phyloP scores from a whole-genome alignment of 163 green algal species.

The Scenedesmus sp. region DNA sequence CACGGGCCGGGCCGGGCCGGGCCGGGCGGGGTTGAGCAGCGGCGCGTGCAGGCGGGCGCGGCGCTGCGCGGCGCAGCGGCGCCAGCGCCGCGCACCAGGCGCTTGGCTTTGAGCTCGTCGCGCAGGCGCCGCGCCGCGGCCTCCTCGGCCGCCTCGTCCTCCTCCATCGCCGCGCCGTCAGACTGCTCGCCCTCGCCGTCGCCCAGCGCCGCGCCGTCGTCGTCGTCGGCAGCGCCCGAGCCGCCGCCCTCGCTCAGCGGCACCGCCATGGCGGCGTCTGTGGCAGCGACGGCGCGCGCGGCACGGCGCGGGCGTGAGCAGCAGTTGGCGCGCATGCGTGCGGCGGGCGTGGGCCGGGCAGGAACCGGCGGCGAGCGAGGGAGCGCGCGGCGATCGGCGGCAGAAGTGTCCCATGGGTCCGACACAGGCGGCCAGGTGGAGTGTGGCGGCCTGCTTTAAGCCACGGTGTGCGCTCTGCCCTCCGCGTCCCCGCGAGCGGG shows the following conservation, averaged over 20 bases:
- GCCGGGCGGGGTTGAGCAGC: too few species aligned
- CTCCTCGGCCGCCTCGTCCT: slow-evolving; percentile 74
- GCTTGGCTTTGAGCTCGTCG: slow-evolving; percentile 28
- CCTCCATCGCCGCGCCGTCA: slow-evolving; percentile 48
- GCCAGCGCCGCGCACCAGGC: slow-evolving; percentile 7
- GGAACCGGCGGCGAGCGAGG: neutral
- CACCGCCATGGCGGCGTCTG: neutral
- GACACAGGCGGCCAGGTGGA: slow-evolving; percentile 35
- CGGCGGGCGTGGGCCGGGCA: neutral
- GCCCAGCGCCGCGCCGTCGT: slow-evolving; percentile 18
- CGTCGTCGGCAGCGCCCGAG: slow-evolving; percentile 20
- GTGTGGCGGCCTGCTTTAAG: slow-evolving; percentile 31
- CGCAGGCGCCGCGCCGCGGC: slow-evolving; percentile 30
- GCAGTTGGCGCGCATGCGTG: neutral
- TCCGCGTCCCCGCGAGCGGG: slow-evolving; percentile 32
- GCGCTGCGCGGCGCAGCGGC: too few species aligned
- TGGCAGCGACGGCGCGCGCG: neutral
- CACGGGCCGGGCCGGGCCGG: too few species aligned
- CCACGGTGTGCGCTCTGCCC: slow-evolving; percentile 26
- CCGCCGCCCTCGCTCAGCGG: neutral
- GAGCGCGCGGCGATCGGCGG: neutral
- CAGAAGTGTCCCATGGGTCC: slow-evolving; percentile 38
- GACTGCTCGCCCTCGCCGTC: slow-evolving; percentile 39
- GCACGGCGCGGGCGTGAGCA: neutral
- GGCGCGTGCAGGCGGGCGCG: too few species aligned